These are phyloP conservation scores for Geosmithia putterillii DNA, from an alignment of 2,329 filamentous ascomycete species.

Conservation along the genomic window DNA sequence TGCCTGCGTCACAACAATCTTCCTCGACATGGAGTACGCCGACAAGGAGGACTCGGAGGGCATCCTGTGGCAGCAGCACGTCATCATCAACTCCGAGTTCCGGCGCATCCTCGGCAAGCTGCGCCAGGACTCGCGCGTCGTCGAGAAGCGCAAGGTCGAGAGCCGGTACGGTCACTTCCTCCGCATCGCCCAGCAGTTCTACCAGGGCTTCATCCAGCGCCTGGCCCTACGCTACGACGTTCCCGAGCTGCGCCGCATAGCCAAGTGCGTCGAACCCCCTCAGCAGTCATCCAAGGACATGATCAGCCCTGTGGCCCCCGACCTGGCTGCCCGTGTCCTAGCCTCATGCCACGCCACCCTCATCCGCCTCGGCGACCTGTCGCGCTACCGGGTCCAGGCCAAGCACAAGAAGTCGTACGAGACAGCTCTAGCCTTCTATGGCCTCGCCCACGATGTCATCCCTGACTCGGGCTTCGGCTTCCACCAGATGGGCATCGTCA, in stretches of 20 bases:
- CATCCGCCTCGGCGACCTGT: constrained; percentile 80
- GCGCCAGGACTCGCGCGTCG: constrained; percentile 31
- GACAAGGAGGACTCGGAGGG: constrained; percentile 52
- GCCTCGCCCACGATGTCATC: constrained; percentile 65
- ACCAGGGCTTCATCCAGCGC: constrained; percentile 72
- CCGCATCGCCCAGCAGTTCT: constrained; percentile 79
- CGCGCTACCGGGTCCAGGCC: constrained; percentile 70
- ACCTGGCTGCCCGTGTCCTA: constrained; percentile 48
- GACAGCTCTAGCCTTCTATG: constrained; percentile 72
- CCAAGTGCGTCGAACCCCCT: constrained; percentile 26
- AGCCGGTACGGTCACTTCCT: constrained; percentile 77
- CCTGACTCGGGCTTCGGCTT: constrained; percentile 72
- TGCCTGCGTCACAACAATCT: constrained; percentile 59
- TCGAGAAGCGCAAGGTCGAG: constrained; percentile 64
- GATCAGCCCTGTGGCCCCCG: constrained; percentile 29
- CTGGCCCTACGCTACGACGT: constrained; percentile 51
- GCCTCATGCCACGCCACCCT: constrained; percentile 71
- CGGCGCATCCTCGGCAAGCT: constrained; percentile 53
- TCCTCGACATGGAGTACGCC: constrained; percentile 58
- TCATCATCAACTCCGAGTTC: constrained; percentile 66
- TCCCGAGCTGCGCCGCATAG: constrained; percentile 32
- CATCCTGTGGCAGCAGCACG: constrained; percentile 69
- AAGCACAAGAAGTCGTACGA: constrained; percentile 65
- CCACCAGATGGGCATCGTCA: constrained; percentile 84
- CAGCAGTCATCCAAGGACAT: constrained; percentile 27